Evolutionary conservation across 371 early-diverging fungal species (phyloP).

Genomic region (Blakeslea trispora): DNA sequence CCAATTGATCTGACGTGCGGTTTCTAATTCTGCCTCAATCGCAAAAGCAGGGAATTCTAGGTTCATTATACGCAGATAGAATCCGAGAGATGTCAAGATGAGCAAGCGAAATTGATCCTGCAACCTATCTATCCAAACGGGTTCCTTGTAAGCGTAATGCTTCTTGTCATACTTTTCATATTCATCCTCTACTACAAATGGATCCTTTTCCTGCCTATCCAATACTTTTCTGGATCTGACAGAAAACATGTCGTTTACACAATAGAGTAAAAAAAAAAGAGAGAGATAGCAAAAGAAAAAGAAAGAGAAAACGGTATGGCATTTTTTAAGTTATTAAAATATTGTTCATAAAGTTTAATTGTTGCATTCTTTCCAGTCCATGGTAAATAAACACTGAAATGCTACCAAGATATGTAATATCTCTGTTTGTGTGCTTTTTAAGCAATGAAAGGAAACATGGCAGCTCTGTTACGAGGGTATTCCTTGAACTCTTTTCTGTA

Average conservation of each 20-base stretch:
- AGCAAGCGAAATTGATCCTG: conserved; percentile 14
- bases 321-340: no score
- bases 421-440: conserved; percentile 32
- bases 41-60: conserved; percentile 14
- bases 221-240: conserved; percentile 14
- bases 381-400: background rate
- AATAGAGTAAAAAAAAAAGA: background rate
- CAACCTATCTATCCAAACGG: background rate
- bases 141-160: background rate
- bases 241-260: conserved; percentile 23
- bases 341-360: conserved; percentile 9
- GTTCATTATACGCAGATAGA: conserved; percentile 15
- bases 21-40: conserved; percentile 28
- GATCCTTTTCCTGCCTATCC: conserved; percentile 13
- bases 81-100: conserved; percentile 7
- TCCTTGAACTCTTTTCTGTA: conserved; percentile 91
- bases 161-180: conserved; percentile 7
- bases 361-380: conserved; percentile 7
- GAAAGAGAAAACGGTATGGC: no score
- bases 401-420: background rate
- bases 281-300: background rate
- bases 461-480: conserved; percentile 89
- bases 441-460: conserved; percentile 87
- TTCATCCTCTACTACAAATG: conserved; percentile 7
- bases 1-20: conserved; percentile 41